Evolutionary conservation across 73 alveolate species (phyloP), one percentile per base, ranked within the genome.

Genomic region (Tetrahymena elliotti): DNA sequence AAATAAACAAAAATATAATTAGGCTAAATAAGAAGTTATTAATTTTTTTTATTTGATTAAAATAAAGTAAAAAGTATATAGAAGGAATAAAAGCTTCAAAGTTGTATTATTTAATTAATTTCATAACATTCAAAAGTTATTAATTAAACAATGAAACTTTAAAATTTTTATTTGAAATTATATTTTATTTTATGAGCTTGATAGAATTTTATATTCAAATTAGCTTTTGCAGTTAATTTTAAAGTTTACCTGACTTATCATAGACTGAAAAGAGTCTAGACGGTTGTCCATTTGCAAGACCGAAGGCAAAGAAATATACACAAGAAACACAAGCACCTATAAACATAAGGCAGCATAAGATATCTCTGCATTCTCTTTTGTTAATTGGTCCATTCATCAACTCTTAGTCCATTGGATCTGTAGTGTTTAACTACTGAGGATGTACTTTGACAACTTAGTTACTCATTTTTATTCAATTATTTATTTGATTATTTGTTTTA

Each of bases 381-480:
- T 96, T 96, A 27, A 98, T 94, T 53, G 99, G 99, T 11, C 99
- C 99, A 94, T 98, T 97, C 93, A 96, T 94, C 36, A 98, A 96
- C 93, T 95, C 93, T 22, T 96, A 98, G 47, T 96, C 96, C 18
- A 84, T 16, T 84, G 0, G 27, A 47, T 47, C 82, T 18, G 82
- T 33, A 68, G 88, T 7, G 16, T 68, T 68, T n/a, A 31, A n/a
- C n/a, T 27, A n/a, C 88, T 68, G 39, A 31, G 88, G 34, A 68
- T n/a, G 88, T 68, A 68, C 36, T 27, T 27, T 68, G 11, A 27
- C 36, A 4, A 31, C 88, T 27, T 68, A 16, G 24, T 68, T n/a
- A 68, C 38, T 68, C 88, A 68, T 68, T 68, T 68, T 68, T 7
- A 68, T 27, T 68, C 82, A 68, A 68, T 68, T 31, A 68, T 18